Percentiles rank a stretch among this genome's conserved stretches.
Evolutionary conservation across 2,329 filamentous ascomycete species (phyloP).

Genomic region (Ophiocordyceps camponoti-leonardi): DNA sequence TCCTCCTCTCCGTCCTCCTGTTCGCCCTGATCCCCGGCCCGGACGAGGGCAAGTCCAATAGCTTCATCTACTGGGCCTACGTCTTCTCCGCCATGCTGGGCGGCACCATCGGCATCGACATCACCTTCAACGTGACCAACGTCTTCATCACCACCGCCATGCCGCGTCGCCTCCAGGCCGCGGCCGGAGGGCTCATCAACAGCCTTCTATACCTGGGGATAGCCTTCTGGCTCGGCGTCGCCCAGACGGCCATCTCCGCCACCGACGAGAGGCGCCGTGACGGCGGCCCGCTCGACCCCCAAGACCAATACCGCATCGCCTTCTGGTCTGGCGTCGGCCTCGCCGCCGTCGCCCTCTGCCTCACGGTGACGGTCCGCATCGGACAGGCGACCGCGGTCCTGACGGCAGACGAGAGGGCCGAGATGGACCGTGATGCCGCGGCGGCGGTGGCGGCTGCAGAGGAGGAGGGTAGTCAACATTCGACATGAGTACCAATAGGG

Average conservation of each 20-base stretch:
- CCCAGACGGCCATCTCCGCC: constrained; percentile 43
- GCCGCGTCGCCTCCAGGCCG: constrained; percentile 47
- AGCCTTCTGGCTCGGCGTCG: constrained; percentile 53
- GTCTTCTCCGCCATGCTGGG: constrained; percentile 55
- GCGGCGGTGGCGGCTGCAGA: no score
- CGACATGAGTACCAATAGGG: no score
- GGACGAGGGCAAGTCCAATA: constrained; percentile 12
- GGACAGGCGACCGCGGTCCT: constrained; percentile 36
- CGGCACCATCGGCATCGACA: constrained; percentile 56
- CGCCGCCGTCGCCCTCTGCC: constrained; percentile 28
- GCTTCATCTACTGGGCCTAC: constrained; percentile 48
- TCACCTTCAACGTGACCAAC: constrained; percentile 59
- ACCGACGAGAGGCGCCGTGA: constrained; percentile 18
- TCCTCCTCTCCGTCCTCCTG: constrained; percentile 38
- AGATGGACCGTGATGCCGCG: constrained; percentile 5
- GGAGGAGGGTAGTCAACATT: no score
- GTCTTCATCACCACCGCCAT: constrained; percentile 62
- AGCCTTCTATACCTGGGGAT: constrained; percentile 55
- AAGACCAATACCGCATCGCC: constrained; percentile 41
- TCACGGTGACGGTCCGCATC: constrained; percentile 40
- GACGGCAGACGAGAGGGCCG: constrained; percentile 37
- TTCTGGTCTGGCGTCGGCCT: constrained; percentile 50
- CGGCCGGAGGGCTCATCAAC: constrained; percentile 57
- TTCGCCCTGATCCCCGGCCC: constrained; percentile 49
- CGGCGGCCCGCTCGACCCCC: constrained; percentile 20